Base-by-base conservation (phyloP, 352 stramenopile genomes). In the Pythium periplocum region DNA sequence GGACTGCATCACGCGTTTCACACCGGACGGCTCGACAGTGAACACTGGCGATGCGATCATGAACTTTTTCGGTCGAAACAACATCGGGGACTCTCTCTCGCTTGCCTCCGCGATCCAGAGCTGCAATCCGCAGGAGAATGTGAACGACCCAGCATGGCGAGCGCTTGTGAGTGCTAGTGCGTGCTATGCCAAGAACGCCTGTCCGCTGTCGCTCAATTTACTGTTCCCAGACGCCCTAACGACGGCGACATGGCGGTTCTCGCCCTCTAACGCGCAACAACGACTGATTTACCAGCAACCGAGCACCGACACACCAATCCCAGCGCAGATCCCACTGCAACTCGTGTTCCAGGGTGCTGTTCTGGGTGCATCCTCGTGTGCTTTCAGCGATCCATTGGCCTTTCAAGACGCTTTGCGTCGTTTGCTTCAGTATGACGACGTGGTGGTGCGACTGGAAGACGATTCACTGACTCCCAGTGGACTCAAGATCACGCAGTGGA, bases 151-250 rank as follows among this genome's bases (percentile, higher is more conserved):
- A 2, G 69, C 64, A 31, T 83, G 75, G 75, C 60, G 65, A 1
- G 66, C 70, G 54, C 64, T 86, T n/a, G 66, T 82, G 26, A 68
- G 67, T 7, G 75, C 75, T 0, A 83, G 73, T 32, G 73, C 73
- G 34, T 86, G 75, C 43, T 83, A 73, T 52, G 79, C 71, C 32
- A 64, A 66, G 12, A 50, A 53, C 30, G 43, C 56, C 3, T 86
- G 75, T 43, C 62, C 66, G 32, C 51, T 86, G 6, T 75, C 63
- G 8, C 58, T 83, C 34, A 55, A 67, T 7, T 54, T 68, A 10
- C 56, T 84, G 32, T 12, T 86, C 31, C 64, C 68, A 6, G 61
- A 44, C 26, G 38, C 47, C 3, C 26, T 26, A 0, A 17, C 48
- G 10, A 51, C 71, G 0, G 53, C 59, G 0, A 51, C 48, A 26